Evolutionary conservation across 2,329 filamentous ascomycete genomes (phyloP).

Genomic region (Sphaerostilbella broomeana): DNA sequence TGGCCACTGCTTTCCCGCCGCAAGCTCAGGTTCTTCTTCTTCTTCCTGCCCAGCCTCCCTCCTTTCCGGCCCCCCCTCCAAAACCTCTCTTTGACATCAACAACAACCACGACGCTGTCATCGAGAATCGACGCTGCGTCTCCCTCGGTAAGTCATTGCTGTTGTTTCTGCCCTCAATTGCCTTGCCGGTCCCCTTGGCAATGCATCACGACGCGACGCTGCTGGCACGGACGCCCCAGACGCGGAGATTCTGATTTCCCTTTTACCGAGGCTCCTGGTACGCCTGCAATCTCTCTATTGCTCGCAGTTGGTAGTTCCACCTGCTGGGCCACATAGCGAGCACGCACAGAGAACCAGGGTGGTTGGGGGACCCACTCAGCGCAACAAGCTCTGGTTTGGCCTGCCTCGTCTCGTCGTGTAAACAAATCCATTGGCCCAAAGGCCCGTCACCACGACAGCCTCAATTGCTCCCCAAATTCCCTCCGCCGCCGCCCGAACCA

Average conservation of each 20-base stretch:
- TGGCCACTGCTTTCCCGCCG: too few species aligned
- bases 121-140: too few species aligned
- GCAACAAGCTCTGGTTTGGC: constrained; percentile 12
- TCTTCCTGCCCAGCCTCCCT: too few species aligned
- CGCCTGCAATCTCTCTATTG: too few species aligned
- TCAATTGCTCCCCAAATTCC: constrained; percentile 21
- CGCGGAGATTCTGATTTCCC: constrained; percentile 5
- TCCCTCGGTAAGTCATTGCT: too few species aligned
- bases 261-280: constrained; percentile 13
- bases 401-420: constrained; percentile 25
- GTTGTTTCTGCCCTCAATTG: too few species aligned
- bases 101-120: too few species aligned
- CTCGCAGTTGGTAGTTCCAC: background rate
- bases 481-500: constrained; percentile 14
- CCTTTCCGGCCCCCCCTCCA: too few species aligned
- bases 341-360: constrained; percentile 10
- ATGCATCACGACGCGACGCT: constrained; percentile 8
- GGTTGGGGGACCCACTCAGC: constrained; percentile 14
- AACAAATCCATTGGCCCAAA: constrained; percentile 35
- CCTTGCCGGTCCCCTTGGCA: constrained; percentile 1
- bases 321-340: background rate
- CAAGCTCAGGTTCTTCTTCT: too few species aligned
- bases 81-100: too few species aligned
- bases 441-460: constrained; percentile 19
- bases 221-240: constrained; percentile 2